Percentiles rank a stretch among this genome's conserved stretches.
phyloP scores from a whole-genome alignment of 805 yeast genomes.

The Starmerella apis region DNA sequence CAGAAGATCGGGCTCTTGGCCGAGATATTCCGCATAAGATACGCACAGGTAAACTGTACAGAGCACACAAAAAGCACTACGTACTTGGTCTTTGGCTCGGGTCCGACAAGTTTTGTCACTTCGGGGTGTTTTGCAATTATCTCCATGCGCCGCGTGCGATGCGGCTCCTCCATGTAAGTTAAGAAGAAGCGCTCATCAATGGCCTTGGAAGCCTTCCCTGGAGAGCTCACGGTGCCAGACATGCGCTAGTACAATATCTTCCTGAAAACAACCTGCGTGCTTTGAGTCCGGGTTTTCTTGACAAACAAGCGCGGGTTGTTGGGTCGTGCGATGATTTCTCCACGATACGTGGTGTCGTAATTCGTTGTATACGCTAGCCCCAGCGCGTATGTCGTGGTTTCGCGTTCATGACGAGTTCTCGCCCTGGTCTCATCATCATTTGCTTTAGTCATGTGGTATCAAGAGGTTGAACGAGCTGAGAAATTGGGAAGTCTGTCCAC shows the following conservation, averaged over 20 bases:
- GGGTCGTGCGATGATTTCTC: too few relatives aligned
- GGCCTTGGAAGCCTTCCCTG: neutral
- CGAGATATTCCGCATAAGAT: conserved; percentile 45
- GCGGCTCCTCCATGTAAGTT: conserved; percentile 78
- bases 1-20: conserved; percentile 48
- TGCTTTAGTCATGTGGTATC: neutral
- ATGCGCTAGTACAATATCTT: neutral
- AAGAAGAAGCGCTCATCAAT: conserved; percentile 47
- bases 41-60: conserved; percentile 59
- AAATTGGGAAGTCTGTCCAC: neutral
- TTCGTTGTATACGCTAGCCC: neutral
- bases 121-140: conserved; percentile 71
- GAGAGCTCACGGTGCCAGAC: neutral
- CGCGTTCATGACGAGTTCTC: neutral
- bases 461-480: neutral
- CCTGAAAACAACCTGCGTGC: neutral
- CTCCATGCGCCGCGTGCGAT: conserved; percentile 57
- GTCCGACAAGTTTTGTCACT: conserved; percentile 69
- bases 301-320: neutral
- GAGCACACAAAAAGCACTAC: conserved; percentile 54
- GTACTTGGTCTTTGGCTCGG: conserved; percentile 77
- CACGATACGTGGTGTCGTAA: too few relatives aligned
- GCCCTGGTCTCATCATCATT: too few relatives aligned
- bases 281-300: neutral
- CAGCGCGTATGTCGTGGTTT: neutral